Evolutionary conservation across 805 yeast species (phyloP).

Genomic region (Priceomyces castillae): DNA sequence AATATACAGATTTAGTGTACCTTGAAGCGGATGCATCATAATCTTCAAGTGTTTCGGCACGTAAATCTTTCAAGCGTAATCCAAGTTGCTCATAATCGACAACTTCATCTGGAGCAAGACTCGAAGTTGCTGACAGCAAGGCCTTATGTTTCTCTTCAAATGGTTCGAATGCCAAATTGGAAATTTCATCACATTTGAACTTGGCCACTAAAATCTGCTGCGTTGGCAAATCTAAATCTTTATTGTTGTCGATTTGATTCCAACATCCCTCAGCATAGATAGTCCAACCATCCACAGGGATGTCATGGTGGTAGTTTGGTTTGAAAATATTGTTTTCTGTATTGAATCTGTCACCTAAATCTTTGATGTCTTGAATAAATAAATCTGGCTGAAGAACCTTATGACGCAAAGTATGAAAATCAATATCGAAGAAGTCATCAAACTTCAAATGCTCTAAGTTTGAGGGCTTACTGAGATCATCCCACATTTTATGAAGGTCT

Average conservation of each 20-base stretch:
- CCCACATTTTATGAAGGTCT: slow-evolving; percentile 81
- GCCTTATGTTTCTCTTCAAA: slow-evolving; percentile 22
- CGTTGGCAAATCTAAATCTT: slow-evolving; percentile 93
- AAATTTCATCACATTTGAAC: slow-evolving; percentile 90
- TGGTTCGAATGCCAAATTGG: slow-evolving; percentile 35
- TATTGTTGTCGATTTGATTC: slow-evolving; percentile 90
- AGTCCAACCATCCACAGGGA: slow-evolving; percentile 97
- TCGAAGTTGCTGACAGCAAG: slow-evolving; percentile 10
- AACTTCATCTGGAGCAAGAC: slow-evolving; percentile 1
- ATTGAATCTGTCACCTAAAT: slow-evolving; percentile 62
- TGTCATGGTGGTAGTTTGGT: slow-evolving; percentile 70
- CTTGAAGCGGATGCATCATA: slow-evolving; percentile 77
- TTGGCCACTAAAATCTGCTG: slow-evolving; percentile 94
- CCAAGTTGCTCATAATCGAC: slow-evolving; percentile 44
- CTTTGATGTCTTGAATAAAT: slow-evolving; percentile 58
- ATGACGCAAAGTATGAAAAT: slow-evolving; percentile 80
- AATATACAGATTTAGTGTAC: slow-evolving; percentile 65
- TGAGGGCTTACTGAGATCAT: slow-evolving; percentile 67
- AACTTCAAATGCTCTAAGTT: slow-evolving; percentile 55
- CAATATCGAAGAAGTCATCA: slow-evolving; percentile 78
- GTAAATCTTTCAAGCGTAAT: slow-evolving; percentile 39
- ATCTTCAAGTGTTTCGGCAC: slow-evolving; percentile 43
- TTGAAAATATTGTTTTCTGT: slow-evolving; percentile 49
- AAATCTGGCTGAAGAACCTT: slow-evolving; percentile 76
- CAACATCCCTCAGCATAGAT: slow-evolving; percentile 87